Evolutionary conservation across 768 basidiomycete species (phyloP).

Genomic region (Leccinum arenicola): DNA sequence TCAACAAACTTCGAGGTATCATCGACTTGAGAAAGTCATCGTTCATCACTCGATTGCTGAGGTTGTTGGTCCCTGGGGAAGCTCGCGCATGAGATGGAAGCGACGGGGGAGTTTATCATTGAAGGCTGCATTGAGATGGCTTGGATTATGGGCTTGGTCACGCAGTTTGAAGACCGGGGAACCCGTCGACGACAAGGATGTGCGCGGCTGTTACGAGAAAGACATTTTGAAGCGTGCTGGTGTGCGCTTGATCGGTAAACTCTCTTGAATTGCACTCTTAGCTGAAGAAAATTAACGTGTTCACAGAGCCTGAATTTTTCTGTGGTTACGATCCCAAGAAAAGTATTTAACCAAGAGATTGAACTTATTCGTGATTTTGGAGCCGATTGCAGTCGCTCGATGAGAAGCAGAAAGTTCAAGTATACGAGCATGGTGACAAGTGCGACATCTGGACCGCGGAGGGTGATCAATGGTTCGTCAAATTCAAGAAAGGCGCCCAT

Average conservation of each 20-base stretch:
- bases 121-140: too few species aligned
- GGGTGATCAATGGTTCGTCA: slow-evolving; percentile 95
- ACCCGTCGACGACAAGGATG: slow-evolving; percentile 97
- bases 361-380: slow-evolving; percentile 95
- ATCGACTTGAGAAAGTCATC: slow-evolving; percentile 95
- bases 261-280: neutral
- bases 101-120: slow-evolving; percentile 50
- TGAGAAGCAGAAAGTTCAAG: slow-evolving; percentile 92
- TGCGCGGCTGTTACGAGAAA: slow-evolving; percentile 90
- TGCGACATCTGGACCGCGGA: slow-evolving; percentile 93
- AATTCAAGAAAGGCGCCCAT: slow-evolving; percentile 97
- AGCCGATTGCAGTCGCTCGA: slow-evolving; percentile 90
- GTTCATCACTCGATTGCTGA: slow-evolving; percentile 93
- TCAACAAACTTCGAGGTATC: slow-evolving; percentile 78
- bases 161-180: slow-evolving; percentile 64
- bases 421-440: slow-evolving; percentile 89
- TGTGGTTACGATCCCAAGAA: slow-evolving; percentile 97
- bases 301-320: slow-evolving; percentile 92
- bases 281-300: slow-evolving; percentile 11
- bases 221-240: slow-evolving; percentile 90
- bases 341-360: slow-evolving; percentile 95
- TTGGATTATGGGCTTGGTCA: too few species aligned
- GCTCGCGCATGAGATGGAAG: slow-evolving; percentile 98
- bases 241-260: slow-evolving; percentile 88
- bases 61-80: slow-evolving; percentile 98